A percentile compares a stretch with the other conserved stretches of the same genome.
phyloP scores from a whole-genome alignment of 257 asterid species.

The Nicotiana benthamiana region DNA sequence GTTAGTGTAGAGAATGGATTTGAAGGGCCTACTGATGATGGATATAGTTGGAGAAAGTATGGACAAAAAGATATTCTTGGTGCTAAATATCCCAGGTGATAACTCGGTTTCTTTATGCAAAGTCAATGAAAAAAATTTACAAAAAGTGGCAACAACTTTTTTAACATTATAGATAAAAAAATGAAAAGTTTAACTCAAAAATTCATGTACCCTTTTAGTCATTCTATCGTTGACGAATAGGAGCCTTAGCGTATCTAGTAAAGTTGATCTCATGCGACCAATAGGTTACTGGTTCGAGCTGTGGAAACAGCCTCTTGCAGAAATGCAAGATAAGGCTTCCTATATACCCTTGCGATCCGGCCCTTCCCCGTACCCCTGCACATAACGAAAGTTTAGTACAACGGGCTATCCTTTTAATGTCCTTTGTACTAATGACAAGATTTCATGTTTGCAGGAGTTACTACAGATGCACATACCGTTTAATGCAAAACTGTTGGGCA shows the following conservation, averaged over 20 bases:
- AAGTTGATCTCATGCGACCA: no score
- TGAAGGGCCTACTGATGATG: slow-evolving; percentile 78
- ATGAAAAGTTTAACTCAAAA: no score
- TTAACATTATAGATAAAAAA: background rate
- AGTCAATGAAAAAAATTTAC: background rate
- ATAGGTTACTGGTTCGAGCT: no score
- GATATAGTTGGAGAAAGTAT: slow-evolving; percentile 86
- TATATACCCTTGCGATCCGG: no score
- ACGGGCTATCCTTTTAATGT: no score
- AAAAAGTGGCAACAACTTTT: background rate
- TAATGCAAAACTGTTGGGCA: slow-evolving; percentile 64
- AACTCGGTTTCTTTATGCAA: background rate
- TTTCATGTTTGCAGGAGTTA: slow-evolving; percentile 60
- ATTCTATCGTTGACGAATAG: background rate
- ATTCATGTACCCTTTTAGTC: background rate
- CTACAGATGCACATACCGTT: slow-evolving; percentile 76
- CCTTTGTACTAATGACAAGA: slow-evolving; percentile 3
- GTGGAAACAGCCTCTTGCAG: no score
- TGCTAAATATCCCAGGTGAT: slow-evolving; percentile 42
- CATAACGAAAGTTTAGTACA: no score
- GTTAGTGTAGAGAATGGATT: slow-evolving; percentile 47
- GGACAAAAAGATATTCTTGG: slow-evolving; percentile 56
- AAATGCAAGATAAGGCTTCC: no score
- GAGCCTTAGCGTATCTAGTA: no score
- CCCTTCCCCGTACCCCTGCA: no score